These are phyloP conservation scores for Pyrenochaeta sp. DNA, from an alignment of 2,329 filamentous ascomycete genomes.

Conservation along the genomic window DNA sequence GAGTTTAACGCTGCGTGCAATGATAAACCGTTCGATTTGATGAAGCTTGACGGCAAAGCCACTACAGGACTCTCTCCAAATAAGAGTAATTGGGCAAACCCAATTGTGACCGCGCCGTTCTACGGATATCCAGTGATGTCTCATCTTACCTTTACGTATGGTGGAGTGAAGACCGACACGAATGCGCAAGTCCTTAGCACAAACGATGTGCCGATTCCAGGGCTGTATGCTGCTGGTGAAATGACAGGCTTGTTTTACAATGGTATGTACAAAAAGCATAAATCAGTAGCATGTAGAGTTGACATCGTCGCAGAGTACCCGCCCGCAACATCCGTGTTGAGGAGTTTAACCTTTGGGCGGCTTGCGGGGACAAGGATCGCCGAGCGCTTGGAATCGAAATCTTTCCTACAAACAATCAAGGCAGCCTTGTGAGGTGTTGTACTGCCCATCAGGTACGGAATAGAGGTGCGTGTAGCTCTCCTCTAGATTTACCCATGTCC, in stretches of 20 bases:
- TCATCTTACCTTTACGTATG: slow-evolving; percentile 43
- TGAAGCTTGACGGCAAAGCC: slow-evolving; percentile 53
- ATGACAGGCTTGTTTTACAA: slow-evolving; percentile 49
- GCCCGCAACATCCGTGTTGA: slow-evolving; percentile 43
- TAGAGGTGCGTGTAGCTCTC: too few relatives aligned
- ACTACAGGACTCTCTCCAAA: slow-evolving; percentile 49
- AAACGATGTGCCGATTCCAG: slow-evolving; percentile 44
- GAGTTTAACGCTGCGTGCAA: slow-evolving; percentile 53
- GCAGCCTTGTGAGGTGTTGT: not conserved
- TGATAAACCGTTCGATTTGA: slow-evolving; percentile 52
- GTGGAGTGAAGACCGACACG: slow-evolving; percentile 52
- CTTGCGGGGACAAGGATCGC: slow-evolving; percentile 40
- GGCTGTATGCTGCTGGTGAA: slow-evolving; percentile 44
- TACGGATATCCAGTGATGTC: slow-evolving; percentile 46
- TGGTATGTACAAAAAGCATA: slow-evolving; percentile 9
- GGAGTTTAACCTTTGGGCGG: slow-evolving; percentile 45
- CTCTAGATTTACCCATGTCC: too few relatives aligned
- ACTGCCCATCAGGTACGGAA: too few relatives aligned
- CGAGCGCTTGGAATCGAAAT: slow-evolving; percentile 20
- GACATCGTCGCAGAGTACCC: slow-evolving; percentile 34
- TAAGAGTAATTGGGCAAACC: slow-evolving; percentile 54
- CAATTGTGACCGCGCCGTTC: slow-evolving; percentile 49
- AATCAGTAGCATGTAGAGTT: not conserved
- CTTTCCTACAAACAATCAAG: slow-evolving; percentile 2
- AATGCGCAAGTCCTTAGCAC: slow-evolving; percentile 51